Conservation (phyloP, 441 rosid genomes). For the Bruguiera hainesii region DNA sequence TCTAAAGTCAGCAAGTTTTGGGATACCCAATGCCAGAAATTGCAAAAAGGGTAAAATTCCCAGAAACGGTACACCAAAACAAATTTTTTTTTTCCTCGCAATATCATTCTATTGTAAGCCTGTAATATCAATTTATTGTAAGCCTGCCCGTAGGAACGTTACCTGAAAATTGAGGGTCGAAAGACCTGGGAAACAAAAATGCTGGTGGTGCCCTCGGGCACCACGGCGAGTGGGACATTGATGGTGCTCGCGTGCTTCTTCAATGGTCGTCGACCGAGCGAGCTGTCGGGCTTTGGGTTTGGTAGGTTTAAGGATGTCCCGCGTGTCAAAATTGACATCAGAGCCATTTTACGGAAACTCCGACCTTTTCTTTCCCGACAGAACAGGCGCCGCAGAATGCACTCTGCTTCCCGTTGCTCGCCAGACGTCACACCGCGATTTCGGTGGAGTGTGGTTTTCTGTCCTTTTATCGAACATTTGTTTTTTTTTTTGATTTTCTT, state of each 20-base stretch:
- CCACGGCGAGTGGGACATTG: slow-evolving; percentile 10
- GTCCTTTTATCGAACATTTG: too few species aligned
- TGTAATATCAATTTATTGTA: neutral
- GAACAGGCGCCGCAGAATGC: too few species aligned
- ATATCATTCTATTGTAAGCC: neutral
- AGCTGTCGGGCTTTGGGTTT: slow-evolving; percentile 22
- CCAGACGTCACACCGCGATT: too few species aligned
- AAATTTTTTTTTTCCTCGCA: neutral
- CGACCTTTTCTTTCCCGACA: too few species aligned
- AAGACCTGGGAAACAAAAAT: slow-evolving; percentile 21
- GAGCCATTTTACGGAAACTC: slow-evolving; percentile 26
- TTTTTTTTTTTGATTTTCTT: too few species aligned
- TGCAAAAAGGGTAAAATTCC: too few species aligned
- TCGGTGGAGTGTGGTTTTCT: too few species aligned
- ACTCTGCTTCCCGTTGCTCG: too few species aligned
- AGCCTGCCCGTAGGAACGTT: neutral
- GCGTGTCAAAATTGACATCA: slow-evolving; percentile 30
- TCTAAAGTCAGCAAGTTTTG: too few species aligned
- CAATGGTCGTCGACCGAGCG: slow-evolving; percentile 18
- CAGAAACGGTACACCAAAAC: too few species aligned
- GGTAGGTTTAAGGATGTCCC: slow-evolving; percentile 32
- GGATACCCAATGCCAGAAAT: too few species aligned
- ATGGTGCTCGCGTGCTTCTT: slow-evolving; percentile 21
- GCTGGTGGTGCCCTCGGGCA: slow-evolving; percentile 4
- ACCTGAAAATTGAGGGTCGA: slow-evolving; percentile 36